These are phyloP conservation scores for Suillus luteus DNA, from an alignment of 768 basidiomycete genomes.

Conservation along the genomic window DNA sequence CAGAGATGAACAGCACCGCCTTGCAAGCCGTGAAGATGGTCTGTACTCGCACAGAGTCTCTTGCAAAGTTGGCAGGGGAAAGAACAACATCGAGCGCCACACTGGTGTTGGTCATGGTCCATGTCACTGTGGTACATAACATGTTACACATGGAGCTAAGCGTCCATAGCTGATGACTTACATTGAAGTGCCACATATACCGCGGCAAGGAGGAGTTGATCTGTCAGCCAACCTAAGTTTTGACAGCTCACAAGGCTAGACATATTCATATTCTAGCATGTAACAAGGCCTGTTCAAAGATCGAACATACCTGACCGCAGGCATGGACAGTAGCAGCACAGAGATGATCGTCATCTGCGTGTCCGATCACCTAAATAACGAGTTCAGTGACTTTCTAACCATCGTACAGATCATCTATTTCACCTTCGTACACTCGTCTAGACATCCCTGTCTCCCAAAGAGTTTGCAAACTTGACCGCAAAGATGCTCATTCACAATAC, in stretches of 20 bases:
- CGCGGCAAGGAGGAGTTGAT: slow-evolving; percentile 41
- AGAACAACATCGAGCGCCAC: slow-evolving; percentile 55
- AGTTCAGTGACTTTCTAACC: not conserved
- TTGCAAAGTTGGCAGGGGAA: slow-evolving; percentile 56
- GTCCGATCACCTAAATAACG: slow-evolving; percentile 43
- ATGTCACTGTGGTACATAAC: slow-evolving; percentile 38
- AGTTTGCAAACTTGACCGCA: slow-evolving; percentile 56
- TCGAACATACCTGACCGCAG: slow-evolving; percentile 51
- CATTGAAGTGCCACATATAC: slow-evolving; percentile 46
- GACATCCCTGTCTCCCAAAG: slow-evolving; percentile 50
- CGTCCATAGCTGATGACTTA: slow-evolving; percentile 16
- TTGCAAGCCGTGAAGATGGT: slow-evolving; percentile 58
- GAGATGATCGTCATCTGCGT: slow-evolving; percentile 49
- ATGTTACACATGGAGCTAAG: not conserved
- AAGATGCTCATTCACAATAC: slow-evolving; percentile 49
- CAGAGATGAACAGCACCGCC: slow-evolving; percentile 50
- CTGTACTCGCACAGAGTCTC: slow-evolving; percentile 47
- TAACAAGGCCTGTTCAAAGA: not conserved
- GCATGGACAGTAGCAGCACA: slow-evolving; percentile 56
- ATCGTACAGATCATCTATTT: not conserved
- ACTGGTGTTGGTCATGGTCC: slow-evolving; percentile 48
- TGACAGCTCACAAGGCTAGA: slow-evolving; percentile 45
- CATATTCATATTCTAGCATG: not conserved
- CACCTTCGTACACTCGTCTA: slow-evolving; percentile 54
- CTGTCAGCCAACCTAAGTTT: slow-evolving; percentile 32